Percentiles rank a stretch among this genome's conserved stretches.
Evolutionary conservation across 352 stramenopile species (phyloP).

Genomic region (Phytophthora citrophthora): DNA sequence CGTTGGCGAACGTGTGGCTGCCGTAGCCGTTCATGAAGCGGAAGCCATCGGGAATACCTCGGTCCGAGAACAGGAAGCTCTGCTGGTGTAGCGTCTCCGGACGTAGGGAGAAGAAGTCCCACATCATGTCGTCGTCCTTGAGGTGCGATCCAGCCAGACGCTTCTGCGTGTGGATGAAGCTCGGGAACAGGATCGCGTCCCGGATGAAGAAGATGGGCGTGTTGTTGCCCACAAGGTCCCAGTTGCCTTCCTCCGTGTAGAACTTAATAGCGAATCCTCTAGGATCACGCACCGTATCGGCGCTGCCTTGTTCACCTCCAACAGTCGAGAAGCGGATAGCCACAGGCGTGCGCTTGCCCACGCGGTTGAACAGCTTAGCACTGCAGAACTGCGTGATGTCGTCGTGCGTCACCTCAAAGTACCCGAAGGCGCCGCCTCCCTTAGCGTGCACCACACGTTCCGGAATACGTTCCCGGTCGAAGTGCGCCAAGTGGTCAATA

Average conservation of each 20-base stretch:
- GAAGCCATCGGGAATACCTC: conserved; percentile 89
- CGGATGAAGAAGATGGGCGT: conserved; percentile 95
- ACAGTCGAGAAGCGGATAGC: conserved; percentile 89
- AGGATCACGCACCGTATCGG: conserved; percentile 89
- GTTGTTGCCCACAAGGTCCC: conserved; percentile 94
- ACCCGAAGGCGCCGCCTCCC: conserved; percentile 89
- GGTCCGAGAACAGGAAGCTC: conserved; percentile 89
- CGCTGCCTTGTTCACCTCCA: conserved; percentile 74
- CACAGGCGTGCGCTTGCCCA: conserved; percentile 89
- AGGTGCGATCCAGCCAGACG: conserved; percentile 89
- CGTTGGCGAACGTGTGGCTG: conserved; percentile 92
- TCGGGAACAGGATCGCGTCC: conserved; percentile 92
- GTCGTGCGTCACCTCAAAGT: conserved; percentile 89
- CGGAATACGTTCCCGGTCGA: conserved; percentile 92
- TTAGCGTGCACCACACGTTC: conserved; percentile 94
- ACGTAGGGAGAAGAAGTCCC: conserved; percentile 93
- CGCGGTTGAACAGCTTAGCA: conserved; percentile 77
- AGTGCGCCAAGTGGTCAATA: conserved; percentile 91
- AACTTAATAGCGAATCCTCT: conserved; percentile 94
- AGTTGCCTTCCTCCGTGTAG: conserved; percentile 95
- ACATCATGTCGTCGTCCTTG: conserved; percentile 90
- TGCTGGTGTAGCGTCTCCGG: conserved; percentile 92
- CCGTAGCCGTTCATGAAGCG: conserved; percentile 94
- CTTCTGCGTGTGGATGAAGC: conserved; percentile 95
- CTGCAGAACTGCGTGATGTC: conserved; percentile 64